phyloP scores from a whole-genome alignment of 768 basidiomycete genomes.

The Kwoniella shandongensis region DNA sequence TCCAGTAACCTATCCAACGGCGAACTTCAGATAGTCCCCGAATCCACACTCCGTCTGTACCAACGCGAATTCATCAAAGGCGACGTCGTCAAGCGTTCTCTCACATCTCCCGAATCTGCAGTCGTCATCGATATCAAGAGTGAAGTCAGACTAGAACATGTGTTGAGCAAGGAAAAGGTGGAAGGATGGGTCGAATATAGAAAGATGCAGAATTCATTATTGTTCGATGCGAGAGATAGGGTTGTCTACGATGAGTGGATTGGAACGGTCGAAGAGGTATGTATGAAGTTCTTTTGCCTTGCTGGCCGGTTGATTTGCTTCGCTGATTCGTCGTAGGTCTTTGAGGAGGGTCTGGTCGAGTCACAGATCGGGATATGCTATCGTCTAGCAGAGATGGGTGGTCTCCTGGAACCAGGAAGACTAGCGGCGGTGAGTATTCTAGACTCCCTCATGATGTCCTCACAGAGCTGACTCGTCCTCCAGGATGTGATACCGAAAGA shows the following conservation, averaged over 20 bases:
- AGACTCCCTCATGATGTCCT: not conserved
- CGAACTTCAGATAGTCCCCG: conserved; percentile 67
- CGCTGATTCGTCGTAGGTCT: conserved; percentile 64
- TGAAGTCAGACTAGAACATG: conserved; percentile 70
- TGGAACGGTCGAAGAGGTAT: conserved; percentile 82
- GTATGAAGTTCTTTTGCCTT: conserved; percentile 23
- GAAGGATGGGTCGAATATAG: conserved; percentile 65
- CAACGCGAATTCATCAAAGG: conserved; percentile 76
- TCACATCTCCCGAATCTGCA: conserved; percentile 73
- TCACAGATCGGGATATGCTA: conserved; percentile 66
- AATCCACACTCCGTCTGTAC: conserved; percentile 67
- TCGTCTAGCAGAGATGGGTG: conserved; percentile 73
- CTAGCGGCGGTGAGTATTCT: conserved; percentile 61
- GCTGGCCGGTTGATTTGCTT: not conserved
- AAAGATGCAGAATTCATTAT: conserved; percentile 62
- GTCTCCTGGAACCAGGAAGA: conserved; percentile 72
- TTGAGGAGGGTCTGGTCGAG: conserved; percentile 76
- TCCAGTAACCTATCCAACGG: conserved; percentile 57
- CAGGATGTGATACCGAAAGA: conserved; percentile 9
- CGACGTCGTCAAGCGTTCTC: conserved; percentile 75
- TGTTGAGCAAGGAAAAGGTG: conserved; percentile 64
- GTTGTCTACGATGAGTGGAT: conserved; percentile 83
- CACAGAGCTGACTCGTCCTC: not conserved
- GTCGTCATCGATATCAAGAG: conserved; percentile 68
- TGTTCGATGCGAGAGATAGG: conserved; percentile 69